Conservation (phyloP, 805 yeast genomes). For the Peterozyma xylosa region DNA sequence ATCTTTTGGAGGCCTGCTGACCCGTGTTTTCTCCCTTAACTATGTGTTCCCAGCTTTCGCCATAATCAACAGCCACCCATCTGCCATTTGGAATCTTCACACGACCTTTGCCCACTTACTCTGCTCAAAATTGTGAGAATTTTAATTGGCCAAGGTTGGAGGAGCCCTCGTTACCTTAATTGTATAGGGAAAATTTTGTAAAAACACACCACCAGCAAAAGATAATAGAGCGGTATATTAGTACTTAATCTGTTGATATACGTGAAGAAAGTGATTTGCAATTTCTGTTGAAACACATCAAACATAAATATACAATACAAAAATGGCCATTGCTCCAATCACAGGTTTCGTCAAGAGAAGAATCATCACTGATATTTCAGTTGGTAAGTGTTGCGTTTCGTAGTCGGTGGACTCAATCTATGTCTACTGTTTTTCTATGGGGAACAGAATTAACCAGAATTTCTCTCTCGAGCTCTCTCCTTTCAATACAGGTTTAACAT, state of each 20-base stretch:
- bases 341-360: constrained; percentile 77
- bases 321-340: constrained; percentile 79
- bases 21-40: too few relatives aligned
- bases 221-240: not conserved
- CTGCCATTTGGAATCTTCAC: too few relatives aligned
- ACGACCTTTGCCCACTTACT: too few relatives aligned
- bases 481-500: constrained; percentile 13
- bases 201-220: not conserved
- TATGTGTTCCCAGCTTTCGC: too few relatives aligned
- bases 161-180: not conserved
- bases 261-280: not conserved
- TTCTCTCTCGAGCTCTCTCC: not conserved
- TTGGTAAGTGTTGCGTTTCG: constrained; percentile 44
- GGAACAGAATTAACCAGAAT: not conserved
- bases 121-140: not conserved
- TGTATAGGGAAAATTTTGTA: too few relatives aligned
- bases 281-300: not conserved
- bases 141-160: not conserved
- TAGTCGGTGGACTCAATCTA: constrained; percentile 5
- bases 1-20: too few relatives aligned
- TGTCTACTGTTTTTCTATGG: not conserved
- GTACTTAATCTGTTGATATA: not conserved
- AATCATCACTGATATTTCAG: constrained; percentile 68
- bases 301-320: constrained; percentile 23
- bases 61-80: too few relatives aligned